Conservation (phyloP, 2,329 filamentous ascomycete genomes). For the Diaporthe batatas region DNA sequence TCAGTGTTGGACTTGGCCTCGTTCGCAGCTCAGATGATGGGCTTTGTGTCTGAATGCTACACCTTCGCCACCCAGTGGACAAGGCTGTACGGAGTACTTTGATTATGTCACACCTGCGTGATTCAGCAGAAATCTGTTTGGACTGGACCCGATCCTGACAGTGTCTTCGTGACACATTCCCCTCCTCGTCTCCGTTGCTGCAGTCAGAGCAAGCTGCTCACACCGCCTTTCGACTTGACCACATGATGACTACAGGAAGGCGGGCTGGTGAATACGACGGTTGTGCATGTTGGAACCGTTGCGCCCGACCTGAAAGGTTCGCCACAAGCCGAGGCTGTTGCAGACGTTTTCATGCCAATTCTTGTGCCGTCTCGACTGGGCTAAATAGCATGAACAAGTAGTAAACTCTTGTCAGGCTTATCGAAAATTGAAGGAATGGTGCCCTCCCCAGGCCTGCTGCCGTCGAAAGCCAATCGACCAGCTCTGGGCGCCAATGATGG, state of each 20-base stretch:
- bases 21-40: not conserved
- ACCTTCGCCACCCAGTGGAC: not conserved
- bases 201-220: conserved; percentile 1
- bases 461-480: not conserved
- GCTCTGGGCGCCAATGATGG: not conserved
- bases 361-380: not conserved
- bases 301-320: conserved; percentile 11
- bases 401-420: not conserved
- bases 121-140: not conserved
- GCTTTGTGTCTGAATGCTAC: not conserved
- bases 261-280: conserved; percentile 1
- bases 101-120: not conserved
- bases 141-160: not conserved
- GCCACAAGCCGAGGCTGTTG: not conserved
- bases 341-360: not conserved
- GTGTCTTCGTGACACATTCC: not conserved
- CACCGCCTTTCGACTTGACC: conserved; percentile 35
- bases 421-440: not conserved
- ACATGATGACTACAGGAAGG: conserved; percentile 8
- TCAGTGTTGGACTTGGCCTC: not conserved
- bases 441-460: not conserved
- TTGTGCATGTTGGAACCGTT: not conserved
- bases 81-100: not conserved
- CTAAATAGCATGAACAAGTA: not conserved
- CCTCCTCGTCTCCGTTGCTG: not conserved